phyloP scores from a whole-genome alignment of 2,329 filamentous ascomycete genomes.

The Colletotrichum nymphaeae region DNA sequence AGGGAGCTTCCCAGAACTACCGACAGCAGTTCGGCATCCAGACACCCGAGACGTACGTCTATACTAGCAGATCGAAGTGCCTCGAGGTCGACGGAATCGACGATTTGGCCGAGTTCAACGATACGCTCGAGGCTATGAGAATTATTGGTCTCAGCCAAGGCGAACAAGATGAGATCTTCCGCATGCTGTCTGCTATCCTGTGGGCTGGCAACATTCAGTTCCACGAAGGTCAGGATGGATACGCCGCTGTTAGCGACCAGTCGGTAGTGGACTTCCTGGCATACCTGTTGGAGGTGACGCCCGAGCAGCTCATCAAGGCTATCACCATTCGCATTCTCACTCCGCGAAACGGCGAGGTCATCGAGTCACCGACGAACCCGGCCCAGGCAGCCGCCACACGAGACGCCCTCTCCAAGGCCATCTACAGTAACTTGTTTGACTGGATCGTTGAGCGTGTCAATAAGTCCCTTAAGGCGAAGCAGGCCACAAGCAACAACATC shows the following conservation, averaged over 20 bases:
- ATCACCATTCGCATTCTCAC: slow-evolving; percentile 90
- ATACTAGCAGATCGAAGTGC: slow-evolving; percentile 95
- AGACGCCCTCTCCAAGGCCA: slow-evolving; percentile 93
- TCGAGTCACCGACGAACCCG: slow-evolving; percentile 84
- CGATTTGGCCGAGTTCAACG: slow-evolving; percentile 87
- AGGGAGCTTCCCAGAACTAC: slow-evolving; percentile 89
- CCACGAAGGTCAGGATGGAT: slow-evolving; percentile 87
- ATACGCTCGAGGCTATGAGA: slow-evolving; percentile 94
- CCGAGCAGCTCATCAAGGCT: slow-evolving; percentile 83
- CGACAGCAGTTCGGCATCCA: slow-evolving; percentile 91
- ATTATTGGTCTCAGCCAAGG: slow-evolving; percentile 88
- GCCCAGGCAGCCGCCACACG: slow-evolving; percentile 88
- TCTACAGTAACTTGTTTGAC: slow-evolving; percentile 97
- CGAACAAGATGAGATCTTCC: slow-evolving; percentile 97
- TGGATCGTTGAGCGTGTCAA: slow-evolving; percentile 98
- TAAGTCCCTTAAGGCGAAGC: slow-evolving; percentile 83
- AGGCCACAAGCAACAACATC: slow-evolving; percentile 83
- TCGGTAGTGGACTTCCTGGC: slow-evolving; percentile 95
- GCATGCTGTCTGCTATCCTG: slow-evolving; percentile 89
- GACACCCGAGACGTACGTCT: slow-evolving; percentile 90
- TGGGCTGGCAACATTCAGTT: slow-evolving; percentile 98
- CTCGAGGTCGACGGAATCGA: slow-evolving; percentile 95
- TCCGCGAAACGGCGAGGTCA: slow-evolving; percentile 73
- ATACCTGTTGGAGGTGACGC: slow-evolving; percentile 89
- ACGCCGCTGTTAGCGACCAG: slow-evolving; percentile 87